These are phyloP conservation scores for Blastobotrys buckinghamii DNA, from an alignment of 1,139 yeast species.

Conservation along the genomic window DNA sequence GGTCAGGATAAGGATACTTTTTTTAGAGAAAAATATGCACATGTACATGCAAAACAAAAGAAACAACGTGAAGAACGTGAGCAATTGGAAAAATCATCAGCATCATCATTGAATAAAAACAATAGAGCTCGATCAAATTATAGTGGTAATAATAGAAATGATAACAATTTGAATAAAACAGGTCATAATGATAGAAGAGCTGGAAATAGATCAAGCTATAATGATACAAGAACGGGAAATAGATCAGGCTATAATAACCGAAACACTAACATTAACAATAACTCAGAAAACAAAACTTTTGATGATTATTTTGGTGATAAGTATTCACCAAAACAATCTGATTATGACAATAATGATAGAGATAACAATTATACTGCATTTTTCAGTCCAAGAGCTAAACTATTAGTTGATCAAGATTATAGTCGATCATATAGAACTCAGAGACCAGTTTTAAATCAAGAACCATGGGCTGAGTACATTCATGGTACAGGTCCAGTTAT, in stretches of 20 bases:
- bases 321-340: neutral
- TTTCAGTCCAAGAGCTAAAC: neutral
- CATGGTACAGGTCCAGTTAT: slow-evolving; percentile 73
- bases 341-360: neutral
- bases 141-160: neutral
- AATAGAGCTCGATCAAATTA: neutral
- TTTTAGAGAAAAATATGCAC: slow-evolving; percentile 52
- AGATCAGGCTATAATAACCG: neutral
- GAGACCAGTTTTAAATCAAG: slow-evolving; percentile 11
- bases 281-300: slow-evolving; percentile 6
- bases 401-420: neutral
- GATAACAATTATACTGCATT: neutral
- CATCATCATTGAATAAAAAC: slow-evolving; percentile 3
- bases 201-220: neutral
- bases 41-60: slow-evolving; percentile 48
- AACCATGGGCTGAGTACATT: slow-evolving; percentile 58
- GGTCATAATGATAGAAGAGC: neutral
- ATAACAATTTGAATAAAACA: neutral
- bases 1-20: slow-evolving; percentile 48
- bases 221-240: neutral
- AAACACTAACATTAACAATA: neutral
- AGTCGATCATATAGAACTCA: neutral
- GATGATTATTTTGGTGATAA: slow-evolving; percentile 7
- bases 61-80: neutral
- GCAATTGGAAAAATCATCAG: slow-evolving; percentile 6